Conservation (phyloP, 768 basidiomycete genomes). For the Leccinum pellstonianum region DNA sequence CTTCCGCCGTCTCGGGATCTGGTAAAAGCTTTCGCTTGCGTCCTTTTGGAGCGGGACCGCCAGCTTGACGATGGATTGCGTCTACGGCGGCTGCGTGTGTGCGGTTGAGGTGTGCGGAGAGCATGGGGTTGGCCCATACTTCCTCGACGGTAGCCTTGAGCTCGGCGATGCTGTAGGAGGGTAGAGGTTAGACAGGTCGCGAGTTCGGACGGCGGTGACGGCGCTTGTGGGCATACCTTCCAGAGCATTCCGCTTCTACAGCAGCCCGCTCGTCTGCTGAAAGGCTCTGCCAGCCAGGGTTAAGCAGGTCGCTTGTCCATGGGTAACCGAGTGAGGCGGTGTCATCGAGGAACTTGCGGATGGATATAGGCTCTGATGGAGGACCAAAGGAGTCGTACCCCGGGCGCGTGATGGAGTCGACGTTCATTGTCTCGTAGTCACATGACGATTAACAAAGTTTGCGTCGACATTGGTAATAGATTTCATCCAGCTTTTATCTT, state of each 20-base stretch:
- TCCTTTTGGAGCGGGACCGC: slow-evolving; percentile 25
- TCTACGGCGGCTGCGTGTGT: slow-evolving; percentile 50
- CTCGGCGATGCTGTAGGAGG: slow-evolving; percentile 49
- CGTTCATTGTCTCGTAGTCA: slow-evolving; percentile 12
- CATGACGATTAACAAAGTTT: too few species aligned
- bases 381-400: slow-evolving; percentile 60
- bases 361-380: slow-evolving; percentile 52
- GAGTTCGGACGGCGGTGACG: neutral
- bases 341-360: slow-evolving; percentile 45
- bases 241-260: slow-evolving; percentile 41
- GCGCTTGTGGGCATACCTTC: slow-evolving; percentile 27
- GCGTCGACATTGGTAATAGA: too few species aligned
- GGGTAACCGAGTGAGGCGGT: slow-evolving; percentile 20
- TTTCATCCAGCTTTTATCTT: too few species aligned
- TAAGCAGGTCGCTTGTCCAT: slow-evolving; percentile 8
- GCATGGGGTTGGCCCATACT: slow-evolving; percentile 52
- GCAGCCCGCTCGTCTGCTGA: slow-evolving; percentile 28
- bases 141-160: slow-evolving; percentile 43
- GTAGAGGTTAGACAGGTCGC: neutral
- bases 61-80: slow-evolving; percentile 35
- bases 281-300: slow-evolving; percentile 25
- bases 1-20: slow-evolving; percentile 23
- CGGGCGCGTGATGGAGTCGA: slow-evolving; percentile 23
- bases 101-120: slow-evolving; percentile 56
- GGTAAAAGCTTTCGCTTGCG: slow-evolving; percentile 38